A percentile compares a stretch with the other conserved stretches of the same genome.
Conservation (phyloP, 2,329 filamentous ascomycete genomes). For the Diaporthe longicolla region DNA sequence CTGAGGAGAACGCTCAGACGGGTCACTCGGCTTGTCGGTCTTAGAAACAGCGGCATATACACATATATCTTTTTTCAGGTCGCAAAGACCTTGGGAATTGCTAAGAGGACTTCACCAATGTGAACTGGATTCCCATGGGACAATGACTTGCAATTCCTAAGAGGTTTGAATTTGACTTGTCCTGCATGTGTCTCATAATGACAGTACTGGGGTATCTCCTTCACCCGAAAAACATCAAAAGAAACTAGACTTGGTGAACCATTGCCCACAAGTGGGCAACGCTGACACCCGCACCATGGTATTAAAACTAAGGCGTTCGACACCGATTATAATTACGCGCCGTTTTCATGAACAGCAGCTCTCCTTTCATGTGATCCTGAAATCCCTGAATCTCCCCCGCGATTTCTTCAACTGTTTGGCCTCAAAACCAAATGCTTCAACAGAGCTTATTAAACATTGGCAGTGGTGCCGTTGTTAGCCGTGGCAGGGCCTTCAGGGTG, state of each 20-base stretch:
- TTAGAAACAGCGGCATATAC: neutral
- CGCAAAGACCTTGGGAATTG: too few relatives aligned
- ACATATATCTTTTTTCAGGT: too few relatives aligned
- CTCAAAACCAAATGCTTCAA: neutral
- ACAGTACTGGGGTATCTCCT: conserved; percentile 24
- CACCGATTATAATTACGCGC: conserved; percentile 2
- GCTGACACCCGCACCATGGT: neutral
- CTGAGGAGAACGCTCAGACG: neutral
- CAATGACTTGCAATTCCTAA: neutral
- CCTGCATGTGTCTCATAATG: neutral
- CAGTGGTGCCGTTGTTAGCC: neutral
- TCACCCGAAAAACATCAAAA: neutral
- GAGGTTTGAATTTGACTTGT: neutral
- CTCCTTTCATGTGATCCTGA: too few relatives aligned
- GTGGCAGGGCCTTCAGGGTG: conserved; percentile 2
- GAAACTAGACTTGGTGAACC: neutral
- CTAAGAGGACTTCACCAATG: too few relatives aligned
- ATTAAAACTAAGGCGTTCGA: neutral
- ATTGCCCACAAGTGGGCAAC: neutral
- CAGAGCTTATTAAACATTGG: neutral
- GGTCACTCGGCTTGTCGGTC: too few relatives aligned
- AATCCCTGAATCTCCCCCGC: too few relatives aligned
- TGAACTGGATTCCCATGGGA: too few relatives aligned
- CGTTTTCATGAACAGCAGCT: neutral
- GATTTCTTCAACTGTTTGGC: neutral